Evolutionary conservation across 23 red algal species (phyloP).

Genomic region (Gracilaria caudata): DNA sequence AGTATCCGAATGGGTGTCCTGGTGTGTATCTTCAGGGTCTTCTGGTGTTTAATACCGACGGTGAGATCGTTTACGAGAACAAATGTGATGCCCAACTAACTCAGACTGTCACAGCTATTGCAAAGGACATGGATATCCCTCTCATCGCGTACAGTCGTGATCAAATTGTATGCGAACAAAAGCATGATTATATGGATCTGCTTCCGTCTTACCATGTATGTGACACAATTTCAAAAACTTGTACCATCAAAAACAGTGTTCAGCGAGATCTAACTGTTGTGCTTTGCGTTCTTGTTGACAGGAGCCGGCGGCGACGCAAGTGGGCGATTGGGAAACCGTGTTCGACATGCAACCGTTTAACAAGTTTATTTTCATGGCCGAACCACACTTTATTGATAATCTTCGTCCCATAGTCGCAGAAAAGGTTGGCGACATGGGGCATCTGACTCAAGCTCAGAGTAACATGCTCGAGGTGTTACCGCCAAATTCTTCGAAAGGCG

Average conservation of each 20-base stretch:
- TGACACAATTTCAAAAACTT: background rate
- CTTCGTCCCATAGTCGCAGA: constrained; percentile 74
- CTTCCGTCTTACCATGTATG: constrained; percentile 73
- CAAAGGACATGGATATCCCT: constrained; percentile 53
- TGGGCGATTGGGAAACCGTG: constrained; percentile 68
- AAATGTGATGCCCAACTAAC: constrained; percentile 56
- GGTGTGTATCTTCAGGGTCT: constrained; percentile 95
- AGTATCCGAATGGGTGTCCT: constrained; percentile 61
- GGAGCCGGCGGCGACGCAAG: constrained; percentile 68
- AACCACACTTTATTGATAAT: constrained; percentile 35
- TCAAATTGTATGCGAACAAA: constrained; percentile 83
- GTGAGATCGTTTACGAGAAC: constrained; percentile 75
- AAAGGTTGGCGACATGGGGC: constrained; percentile 38
- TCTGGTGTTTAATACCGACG: constrained; percentile 65
- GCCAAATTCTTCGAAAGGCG: constrained; percentile 80
- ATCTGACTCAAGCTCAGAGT: constrained; percentile 80
- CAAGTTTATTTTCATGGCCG: constrained; percentile 91
- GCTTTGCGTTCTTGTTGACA: background rate
- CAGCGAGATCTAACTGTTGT: background rate
- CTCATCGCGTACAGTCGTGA: constrained; percentile 90
- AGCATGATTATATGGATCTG: constrained; percentile 63
- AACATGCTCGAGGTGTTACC: constrained; percentile 97
- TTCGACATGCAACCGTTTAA: constrained; percentile 53
- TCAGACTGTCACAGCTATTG: constrained; percentile 29
- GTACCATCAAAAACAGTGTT: background rate